Evolutionary conservation across 2,329 filamentous ascomycete species (phyloP).

Genomic region (Thelonectria olida): DNA sequence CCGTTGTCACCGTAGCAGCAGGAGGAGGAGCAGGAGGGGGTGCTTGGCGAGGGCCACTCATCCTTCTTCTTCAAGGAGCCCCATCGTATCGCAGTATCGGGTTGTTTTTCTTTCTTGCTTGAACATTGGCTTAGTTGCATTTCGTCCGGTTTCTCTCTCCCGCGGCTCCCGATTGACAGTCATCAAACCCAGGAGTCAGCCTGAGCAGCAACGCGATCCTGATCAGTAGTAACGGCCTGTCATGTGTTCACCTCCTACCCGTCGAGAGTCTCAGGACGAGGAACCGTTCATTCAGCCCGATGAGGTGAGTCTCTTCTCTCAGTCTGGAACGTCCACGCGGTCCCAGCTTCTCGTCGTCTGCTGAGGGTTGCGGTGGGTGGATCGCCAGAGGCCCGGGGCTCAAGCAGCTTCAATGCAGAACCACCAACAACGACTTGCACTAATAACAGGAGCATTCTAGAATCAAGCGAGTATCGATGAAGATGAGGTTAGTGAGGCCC

Average conservation of each 20-base stretch:
- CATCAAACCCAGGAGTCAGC: not conserved
- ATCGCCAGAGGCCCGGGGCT: not conserved
- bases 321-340: not conserved
- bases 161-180: not conserved
- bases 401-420: not conserved
- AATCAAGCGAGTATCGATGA: constrained; percentile 22
- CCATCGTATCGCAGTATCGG: too few relatives aligned
- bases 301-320: constrained; percentile 9
- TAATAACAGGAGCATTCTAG: constrained; percentile 19
- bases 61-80: too few relatives aligned
- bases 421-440: not conserved
- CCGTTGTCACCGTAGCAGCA: too few relatives aligned
- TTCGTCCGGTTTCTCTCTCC: too few relatives aligned
- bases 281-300: constrained; percentile 28
- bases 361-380: not conserved
- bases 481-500: constrained; percentile 30
- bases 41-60: too few relatives aligned
- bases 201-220: not conserved
- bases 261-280: constrained; percentile 26
- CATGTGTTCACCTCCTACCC: constrained; percentile 12
- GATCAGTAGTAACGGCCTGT: not conserved
- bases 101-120: too few relatives aligned
- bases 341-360: constrained; percentile 3
- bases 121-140: not conserved
- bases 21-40: too few relatives aligned